These are phyloP conservation scores for Fistulifera pelliculosa DNA, from an alignment of 108 stramenopile species.

Conservation along the genomic window DNA sequence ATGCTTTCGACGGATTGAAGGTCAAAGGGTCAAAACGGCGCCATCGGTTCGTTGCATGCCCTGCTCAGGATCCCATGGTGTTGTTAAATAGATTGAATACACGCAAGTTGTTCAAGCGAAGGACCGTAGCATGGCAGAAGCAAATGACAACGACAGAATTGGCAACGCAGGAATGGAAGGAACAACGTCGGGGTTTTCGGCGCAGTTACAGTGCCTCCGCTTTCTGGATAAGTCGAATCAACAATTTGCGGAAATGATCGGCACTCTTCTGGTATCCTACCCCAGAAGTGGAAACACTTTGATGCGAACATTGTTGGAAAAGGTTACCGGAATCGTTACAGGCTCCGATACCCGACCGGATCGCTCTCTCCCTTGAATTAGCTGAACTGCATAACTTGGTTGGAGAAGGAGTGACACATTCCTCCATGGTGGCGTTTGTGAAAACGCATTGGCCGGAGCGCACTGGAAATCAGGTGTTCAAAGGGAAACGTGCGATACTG, in stretches of 20 bases:
- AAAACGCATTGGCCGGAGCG: slow-evolving; percentile 98
- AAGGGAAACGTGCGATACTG: slow-evolving; percentile 49
- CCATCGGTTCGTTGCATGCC: slow-evolving; percentile 37
- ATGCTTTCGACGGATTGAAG: slow-evolving; percentile 13
- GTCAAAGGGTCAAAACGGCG: slow-evolving; percentile 22
- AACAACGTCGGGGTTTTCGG: slow-evolving; percentile 2
- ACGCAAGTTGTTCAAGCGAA: slow-evolving; percentile 32
- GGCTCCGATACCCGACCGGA: slow-evolving; percentile 89
- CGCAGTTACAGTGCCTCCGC: not conserved
- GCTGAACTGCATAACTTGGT: slow-evolving; percentile 57
- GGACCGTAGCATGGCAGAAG: slow-evolving; percentile 26
- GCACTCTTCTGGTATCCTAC: slow-evolving; percentile 70
- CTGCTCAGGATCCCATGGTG: slow-evolving; percentile 57
- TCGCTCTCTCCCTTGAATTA: slow-evolving; percentile 69
- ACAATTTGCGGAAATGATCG: slow-evolving; percentile 4
- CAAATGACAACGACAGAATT: slow-evolving; percentile 11
- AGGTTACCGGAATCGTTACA: slow-evolving; percentile 69
- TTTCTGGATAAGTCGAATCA: not conserved
- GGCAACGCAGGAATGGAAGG: slow-evolving; percentile 9
- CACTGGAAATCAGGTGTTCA: slow-evolving; percentile 40
- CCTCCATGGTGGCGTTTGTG: slow-evolving; percentile 15
- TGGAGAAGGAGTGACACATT: slow-evolving; percentile 71
- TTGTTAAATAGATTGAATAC: slow-evolving; percentile 70
- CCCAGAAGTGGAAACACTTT: slow-evolving; percentile 88
- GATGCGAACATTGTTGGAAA: slow-evolving; percentile 71